phyloP scores from a whole-genome alignment of 768 basidiomycete genomes.

The Tulasnella calospora region DNA sequence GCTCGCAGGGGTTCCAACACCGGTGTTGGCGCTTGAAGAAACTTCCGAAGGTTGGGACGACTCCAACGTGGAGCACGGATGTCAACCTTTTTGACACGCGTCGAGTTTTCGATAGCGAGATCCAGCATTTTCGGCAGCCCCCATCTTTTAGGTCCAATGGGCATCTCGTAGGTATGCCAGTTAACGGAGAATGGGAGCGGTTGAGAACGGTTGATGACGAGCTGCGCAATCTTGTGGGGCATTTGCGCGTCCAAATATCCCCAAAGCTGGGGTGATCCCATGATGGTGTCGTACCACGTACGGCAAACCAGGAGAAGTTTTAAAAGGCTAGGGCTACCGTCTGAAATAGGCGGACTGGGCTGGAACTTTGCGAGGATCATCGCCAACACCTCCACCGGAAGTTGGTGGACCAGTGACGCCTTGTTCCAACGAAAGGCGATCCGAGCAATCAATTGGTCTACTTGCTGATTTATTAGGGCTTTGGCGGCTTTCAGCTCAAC shows the following conservation, averaged over 20 bases:
- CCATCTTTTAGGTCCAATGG: background rate
- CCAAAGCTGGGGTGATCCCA: background rate
- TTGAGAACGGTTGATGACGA: background rate
- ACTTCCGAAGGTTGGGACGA: background rate
- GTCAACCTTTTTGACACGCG: background rate
- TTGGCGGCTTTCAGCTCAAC: background rate
- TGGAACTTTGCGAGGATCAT: background rate
- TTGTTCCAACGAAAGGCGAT: no score
- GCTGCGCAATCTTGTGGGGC: background rate
- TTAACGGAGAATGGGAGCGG: background rate
- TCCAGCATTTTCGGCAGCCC: background rate
- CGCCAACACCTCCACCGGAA: background rate
- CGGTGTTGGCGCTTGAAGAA: background rate
- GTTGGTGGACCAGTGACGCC: no score
- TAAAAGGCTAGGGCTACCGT: background rate
- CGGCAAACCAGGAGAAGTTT: background rate
- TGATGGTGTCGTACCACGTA: background rate
- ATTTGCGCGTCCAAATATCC: background rate
- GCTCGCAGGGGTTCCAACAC: background rate
- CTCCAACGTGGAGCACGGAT: background rate
- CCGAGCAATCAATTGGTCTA: background rate
- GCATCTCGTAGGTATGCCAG: background rate
- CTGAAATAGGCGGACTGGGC: background rate
- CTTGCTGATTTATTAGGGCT: background rate
- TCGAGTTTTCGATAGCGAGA: background rate